Base-by-base conservation (phyloP, 2,329 filamentous ascomycete genomes). In the Triangularia verruculosa region DNA sequence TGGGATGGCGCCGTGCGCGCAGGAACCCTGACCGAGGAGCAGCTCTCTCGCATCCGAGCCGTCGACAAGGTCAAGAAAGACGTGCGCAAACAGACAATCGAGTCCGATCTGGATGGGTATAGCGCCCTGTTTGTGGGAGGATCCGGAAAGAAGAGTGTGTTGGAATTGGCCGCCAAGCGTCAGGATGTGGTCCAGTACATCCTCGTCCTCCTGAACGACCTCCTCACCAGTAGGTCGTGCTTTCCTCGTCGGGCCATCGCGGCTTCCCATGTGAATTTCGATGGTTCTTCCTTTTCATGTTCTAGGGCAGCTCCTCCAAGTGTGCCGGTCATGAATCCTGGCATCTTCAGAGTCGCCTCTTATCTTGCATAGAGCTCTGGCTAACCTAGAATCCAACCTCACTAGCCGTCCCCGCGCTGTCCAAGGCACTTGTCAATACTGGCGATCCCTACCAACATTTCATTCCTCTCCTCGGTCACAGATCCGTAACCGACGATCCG, bases 21-120 rank as follows among this genome's bases (percentile, higher is more conserved):
- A 71, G 92, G 93, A 77, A 95, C 92, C 74, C 91, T 99, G 78
- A 96, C 91, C 64, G 94, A 98, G 71, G 89, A 91, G 70, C 94
- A 99, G 78, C 86, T 97, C 71, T 91, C 90, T 81, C 94, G 93
- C 84, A 97, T 99, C 80, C 93, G 93, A 78, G 92, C 93, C 66
- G 92, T 98, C 71, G 95, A 98, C 78, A 98, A 97, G 80, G 91
- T 95, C 70, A 91, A 93, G 77, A 95, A 92, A 77, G 95, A 98
- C 70, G 90, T 93, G 78, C 87, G 93, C 74, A 89, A 89, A 75
- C 87, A 94, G 74, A 89, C 88, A 17, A 88, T 98, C 66, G 91
- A 96, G 76, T 80, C 79, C 62, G 91, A 97, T 78, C 79, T 94
- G 24, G 84, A 89, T 71, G 91, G 89, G 69, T 99, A 97, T 78